phyloP scores from a whole-genome alignment of 2,329 filamentous ascomycete species.

The Leptographium wingfieldii region DNA sequence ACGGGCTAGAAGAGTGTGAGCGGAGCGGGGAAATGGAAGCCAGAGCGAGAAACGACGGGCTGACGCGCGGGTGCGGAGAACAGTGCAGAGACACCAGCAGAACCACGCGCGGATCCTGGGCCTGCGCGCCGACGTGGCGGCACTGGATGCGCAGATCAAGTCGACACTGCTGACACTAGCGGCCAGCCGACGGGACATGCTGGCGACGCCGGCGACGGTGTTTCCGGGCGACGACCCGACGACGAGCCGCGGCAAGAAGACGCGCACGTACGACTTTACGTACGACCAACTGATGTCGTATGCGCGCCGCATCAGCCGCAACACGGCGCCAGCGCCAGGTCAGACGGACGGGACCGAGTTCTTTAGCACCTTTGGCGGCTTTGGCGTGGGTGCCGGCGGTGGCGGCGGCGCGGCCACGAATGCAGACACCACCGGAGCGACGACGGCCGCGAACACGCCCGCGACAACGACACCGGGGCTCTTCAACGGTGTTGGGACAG shows the following conservation, averaged over 20 bases:
- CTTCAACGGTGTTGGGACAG: background rate
- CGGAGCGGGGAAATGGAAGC: constrained; percentile 5
- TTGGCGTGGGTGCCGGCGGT: background rate
- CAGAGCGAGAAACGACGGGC: background rate
- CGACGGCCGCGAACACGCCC: constrained; percentile 8
- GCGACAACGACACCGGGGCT: background rate
- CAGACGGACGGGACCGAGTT: constrained; percentile 27
- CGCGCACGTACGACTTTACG: constrained; percentile 39
- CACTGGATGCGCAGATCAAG: constrained; percentile 61
- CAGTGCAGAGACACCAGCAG: constrained; percentile 62
- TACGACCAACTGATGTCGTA: constrained; percentile 66
- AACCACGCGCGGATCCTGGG: constrained; percentile 55
- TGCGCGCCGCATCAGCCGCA: constrained; percentile 68
- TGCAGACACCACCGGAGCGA: constrained; percentile 8
- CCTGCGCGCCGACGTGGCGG: constrained; percentile 52
- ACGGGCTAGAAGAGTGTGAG: constrained; percentile 52
- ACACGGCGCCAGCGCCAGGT: constrained; percentile 57
- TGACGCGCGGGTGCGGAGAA: background rate
- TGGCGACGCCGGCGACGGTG: constrained; percentile 45
- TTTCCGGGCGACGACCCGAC: constrained; percentile 29
- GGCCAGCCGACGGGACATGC: constrained; percentile 59
- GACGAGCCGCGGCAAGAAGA: constrained; percentile 14
- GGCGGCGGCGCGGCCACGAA: background rate
- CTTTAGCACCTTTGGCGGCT: constrained; percentile 2
- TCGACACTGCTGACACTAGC: constrained; percentile 58